Evolutionary conservation across 352 stramenopile species (phyloP), one percentile per base, ranked within the genome.

Genomic region (Globisporangium iwayamae): DNA sequence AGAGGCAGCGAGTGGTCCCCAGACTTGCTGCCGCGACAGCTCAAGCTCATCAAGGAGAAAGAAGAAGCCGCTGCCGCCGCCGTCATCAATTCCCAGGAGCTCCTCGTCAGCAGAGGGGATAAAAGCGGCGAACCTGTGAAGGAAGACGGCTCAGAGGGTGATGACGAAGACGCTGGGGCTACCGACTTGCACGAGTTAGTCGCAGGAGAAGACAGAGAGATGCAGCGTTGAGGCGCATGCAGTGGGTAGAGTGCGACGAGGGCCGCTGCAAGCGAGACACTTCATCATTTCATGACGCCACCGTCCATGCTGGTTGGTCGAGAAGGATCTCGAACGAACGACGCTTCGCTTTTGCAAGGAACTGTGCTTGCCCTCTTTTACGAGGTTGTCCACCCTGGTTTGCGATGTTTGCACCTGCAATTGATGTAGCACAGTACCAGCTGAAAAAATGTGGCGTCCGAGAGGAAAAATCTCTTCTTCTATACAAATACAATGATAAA

Each of bases 1-100:
- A 76, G 80, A 36, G 69, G 79, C 25, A 93, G 84, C 61, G 82
- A 91, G 60, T 93, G 84, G 84, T 78, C 82, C 13, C 84, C 84
- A 1, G 82, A 90, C 22, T 39, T 91, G 47, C 63, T 93, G 1
- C 79, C 81, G 1, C 83, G 83, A 6, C 74, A 87, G 57, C 71
- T 91, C 43, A 75, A 87, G 45, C 67, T 80, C 50, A 74, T 91
- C 28, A 77, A 74, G 11, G 78, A 85, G 46, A 62, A 66, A 30
- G 48, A 68, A 30, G 47, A 60, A 8, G 9, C 18, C 25, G 25
- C 25, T 28, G 25, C 25, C 25, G 25, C 25, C 25, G 25, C 25
- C 1, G 18, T 13, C 46, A n/a, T 18, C 11, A 28, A 52, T 14
- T 13, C 38, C 7, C 14, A 56, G 6, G 50, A 56, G 16, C 28